Percentiles rank a stretch among this genome's conserved stretches.
Conservation (phyloP, 1,284 basidiomycete genomes). For the Malassezia equina region DNA sequence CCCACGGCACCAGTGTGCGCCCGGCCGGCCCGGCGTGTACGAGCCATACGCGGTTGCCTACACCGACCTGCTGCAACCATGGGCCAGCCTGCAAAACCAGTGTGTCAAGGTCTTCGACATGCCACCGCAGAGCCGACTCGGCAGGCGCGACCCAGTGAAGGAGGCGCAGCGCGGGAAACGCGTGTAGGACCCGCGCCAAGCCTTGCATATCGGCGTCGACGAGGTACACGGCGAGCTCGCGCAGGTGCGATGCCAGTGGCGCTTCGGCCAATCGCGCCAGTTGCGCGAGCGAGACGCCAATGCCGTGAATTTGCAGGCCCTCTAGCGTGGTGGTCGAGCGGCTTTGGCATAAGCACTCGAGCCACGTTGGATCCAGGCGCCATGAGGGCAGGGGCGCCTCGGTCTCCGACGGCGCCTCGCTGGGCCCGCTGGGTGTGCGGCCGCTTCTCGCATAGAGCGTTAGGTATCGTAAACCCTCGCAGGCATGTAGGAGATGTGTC, state of each 20-base stretch:
- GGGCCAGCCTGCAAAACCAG: conserved; percentile 1
- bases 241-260: conserved; percentile 19
- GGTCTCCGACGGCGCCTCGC: neutral
- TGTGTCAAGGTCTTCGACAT: neutral
- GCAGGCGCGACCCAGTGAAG: conserved; percentile 30
- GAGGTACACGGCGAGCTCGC: conserved; percentile 39
- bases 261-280: conserved; percentile 21
- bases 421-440: neutral
- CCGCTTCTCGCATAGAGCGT: conserved; percentile 12
- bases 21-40: conserved; percentile 18
- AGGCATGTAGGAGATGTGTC: neutral
- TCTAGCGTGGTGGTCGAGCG: conserved; percentile 21
- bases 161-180: conserved; percentile 20
- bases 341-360: conserved; percentile 18
- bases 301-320: conserved; percentile 31
- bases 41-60: conserved; percentile 42
- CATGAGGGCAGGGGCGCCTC: neutral
- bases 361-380: conserved; percentile 13
- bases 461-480: neutral
- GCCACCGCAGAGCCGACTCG: neutral
- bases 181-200: neutral
- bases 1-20: conserved; percentile 27
- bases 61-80: conserved; percentile 34
- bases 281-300: conserved; percentile 33
- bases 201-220: conserved; percentile 25